These are phyloP conservation scores for Solanum raphanifolium DNA, from an alignment of 257 asterid genomes.

Conservation along the genomic window DNA sequence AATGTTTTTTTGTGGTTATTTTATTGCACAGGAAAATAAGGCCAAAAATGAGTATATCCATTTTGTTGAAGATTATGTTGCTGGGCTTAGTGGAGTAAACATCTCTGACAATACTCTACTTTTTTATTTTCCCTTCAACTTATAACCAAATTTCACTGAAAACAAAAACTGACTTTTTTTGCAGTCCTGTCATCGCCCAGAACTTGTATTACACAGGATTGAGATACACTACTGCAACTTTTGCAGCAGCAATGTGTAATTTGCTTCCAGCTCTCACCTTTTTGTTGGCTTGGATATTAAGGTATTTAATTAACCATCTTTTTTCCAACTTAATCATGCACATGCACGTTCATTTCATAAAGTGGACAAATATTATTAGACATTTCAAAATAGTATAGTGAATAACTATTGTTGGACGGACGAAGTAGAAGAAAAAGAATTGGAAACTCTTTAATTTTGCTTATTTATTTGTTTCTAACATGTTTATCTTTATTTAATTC, in stretches of 20 bases:
- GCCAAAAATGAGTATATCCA: slow-evolving; percentile 58
- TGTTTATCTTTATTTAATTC: no score
- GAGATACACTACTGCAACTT: slow-evolving; percentile 61
- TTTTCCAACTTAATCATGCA: background rate
- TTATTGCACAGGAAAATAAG: slow-evolving; percentile 56
- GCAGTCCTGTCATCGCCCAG: slow-evolving; percentile 67
- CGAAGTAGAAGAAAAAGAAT: no score
- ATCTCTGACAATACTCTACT: background rate
- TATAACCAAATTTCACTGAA: background rate
- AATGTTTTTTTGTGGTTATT: background rate
- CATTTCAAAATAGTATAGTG: no score
- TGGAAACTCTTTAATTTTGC: no score
- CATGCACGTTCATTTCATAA: background rate
- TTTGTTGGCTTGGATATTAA: slow-evolving; percentile 56
- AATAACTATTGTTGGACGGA: no score
- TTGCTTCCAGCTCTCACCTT: slow-evolving; percentile 72
- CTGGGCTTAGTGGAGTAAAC: slow-evolving; percentile 58
- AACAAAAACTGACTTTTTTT: background rate
- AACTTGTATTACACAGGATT: slow-evolving; percentile 55
- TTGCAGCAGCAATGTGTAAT: slow-evolving; percentile 53
- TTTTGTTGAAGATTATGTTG: slow-evolving; percentile 41
- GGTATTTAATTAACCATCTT: slow-evolving; percentile 19
- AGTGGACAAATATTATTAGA: no score
- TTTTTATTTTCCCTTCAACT: background rate
- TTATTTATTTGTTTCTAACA: no score